Percentiles rank a stretch among this genome's conserved stretches.
Conservation (phyloP, 139 green algal genomes). For the Chlorella sp. region DNA sequence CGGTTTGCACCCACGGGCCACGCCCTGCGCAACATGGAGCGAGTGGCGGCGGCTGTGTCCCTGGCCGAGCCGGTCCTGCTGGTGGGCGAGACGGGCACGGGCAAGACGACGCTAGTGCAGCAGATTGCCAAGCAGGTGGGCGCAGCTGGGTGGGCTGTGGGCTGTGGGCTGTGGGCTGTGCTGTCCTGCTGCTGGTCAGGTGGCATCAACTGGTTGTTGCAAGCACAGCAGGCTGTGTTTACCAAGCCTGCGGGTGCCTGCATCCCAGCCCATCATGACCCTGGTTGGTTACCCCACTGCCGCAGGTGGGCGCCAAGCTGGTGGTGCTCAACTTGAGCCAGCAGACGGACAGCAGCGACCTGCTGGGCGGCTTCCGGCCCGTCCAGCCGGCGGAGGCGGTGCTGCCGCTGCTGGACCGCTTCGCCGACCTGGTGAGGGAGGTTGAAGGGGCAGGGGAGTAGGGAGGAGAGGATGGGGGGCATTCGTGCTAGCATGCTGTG, state of each 20-base stretch:
- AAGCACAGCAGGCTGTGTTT: too few species aligned
- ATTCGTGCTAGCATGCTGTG: too few species aligned
- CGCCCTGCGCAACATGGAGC: slow-evolving; percentile 89
- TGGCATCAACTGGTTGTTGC: too few species aligned
- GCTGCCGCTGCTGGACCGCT: slow-evolving; percentile 73
- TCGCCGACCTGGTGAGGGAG: slow-evolving; percentile 70
- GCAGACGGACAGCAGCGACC: slow-evolving; percentile 94
- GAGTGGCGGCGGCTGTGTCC: slow-evolving; percentile 69
- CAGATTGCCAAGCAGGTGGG: slow-evolving; percentile 70
- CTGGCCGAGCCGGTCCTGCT: slow-evolving; percentile 90
- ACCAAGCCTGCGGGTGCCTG: too few species aligned
- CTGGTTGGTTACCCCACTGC: too few species aligned
- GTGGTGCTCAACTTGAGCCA: slow-evolving; percentile 97
- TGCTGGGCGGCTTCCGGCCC: slow-evolving; percentile 97
- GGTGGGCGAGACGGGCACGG: slow-evolving; percentile 98
- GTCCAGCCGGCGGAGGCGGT: slow-evolving; percentile 80
- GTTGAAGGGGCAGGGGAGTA: too few species aligned
- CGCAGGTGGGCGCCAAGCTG: slow-evolving; percentile 71
- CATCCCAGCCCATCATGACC: not conserved
- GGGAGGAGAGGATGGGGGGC: too few species aligned
- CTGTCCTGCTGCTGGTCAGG: too few species aligned
- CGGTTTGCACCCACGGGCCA: slow-evolving; percentile 87
- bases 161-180: too few species aligned
- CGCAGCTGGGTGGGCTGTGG: not conserved
- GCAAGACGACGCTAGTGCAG: slow-evolving; percentile 96